Evolutionary conservation across 2,329 filamentous ascomycete species (phyloP), one percentile per base, ranked within the genome.

Genomic region (Orbilia brochopaga): DNA sequence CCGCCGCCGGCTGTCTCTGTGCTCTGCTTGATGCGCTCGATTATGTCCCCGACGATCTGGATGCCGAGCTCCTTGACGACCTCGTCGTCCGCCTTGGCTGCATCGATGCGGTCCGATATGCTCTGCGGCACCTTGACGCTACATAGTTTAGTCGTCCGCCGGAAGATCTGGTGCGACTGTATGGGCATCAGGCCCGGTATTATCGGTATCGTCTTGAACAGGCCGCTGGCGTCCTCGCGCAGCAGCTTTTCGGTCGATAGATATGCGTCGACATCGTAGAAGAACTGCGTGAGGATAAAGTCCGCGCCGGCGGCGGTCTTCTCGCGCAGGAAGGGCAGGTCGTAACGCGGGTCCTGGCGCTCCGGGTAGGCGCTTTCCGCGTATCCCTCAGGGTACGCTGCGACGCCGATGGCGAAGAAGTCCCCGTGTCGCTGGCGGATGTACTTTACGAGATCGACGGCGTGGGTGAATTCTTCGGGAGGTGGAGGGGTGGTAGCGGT

Each of bases 221-320:
- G 85, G 2, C 91, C 91, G 77, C 90, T 95, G 53, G 90, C 86
- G 77, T 99, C 91, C 59, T 88, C 85, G 70, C 92, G 84, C 75
- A 99, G 80, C 56, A 84, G 85, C 74, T 82, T 84, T 81, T 97
- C 93, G 77, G 95, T 97, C 35, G 83, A 83, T 62, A 88, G 85
- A 78, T 95, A 99, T 17, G 90, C 90, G 2, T 90, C 84, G 23
- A 92, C 85, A 78, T 97, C 92, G 79, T 96, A 99, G 80, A 97
- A 97, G 7, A 99, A 84, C 80, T 99, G 94, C 0, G 94, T 97
- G 91, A 99, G 96, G 80, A 99, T 90, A 78, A 99, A 99, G 80
- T 97, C 92, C 56, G 92, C 94, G 0, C 94, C 94, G 2, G 94
- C 94, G 76, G 88, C 84, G 0, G 89, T 89, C 83, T 99, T 99